Percentiles rank a stretch among this genome's conserved stretches.
Evolutionary conservation across 2,329 filamentous ascomycete species (phyloP).

Genomic region (Didymella segeticola): DNA sequence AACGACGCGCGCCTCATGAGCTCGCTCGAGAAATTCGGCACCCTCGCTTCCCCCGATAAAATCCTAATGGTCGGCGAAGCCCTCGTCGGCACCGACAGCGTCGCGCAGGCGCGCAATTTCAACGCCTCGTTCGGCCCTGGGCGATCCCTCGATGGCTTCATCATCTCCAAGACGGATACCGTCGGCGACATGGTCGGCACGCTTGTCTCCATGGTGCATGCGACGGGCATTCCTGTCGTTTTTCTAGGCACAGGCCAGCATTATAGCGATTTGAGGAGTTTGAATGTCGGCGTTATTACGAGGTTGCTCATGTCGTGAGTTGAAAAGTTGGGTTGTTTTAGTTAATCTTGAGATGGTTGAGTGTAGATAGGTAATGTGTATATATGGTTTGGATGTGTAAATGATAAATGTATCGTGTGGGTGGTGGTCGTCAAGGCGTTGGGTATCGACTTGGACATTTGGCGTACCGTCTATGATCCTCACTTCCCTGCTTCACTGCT

Average conservation of each 20-base stretch:
- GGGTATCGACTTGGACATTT: no score
- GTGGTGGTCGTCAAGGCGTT: no score
- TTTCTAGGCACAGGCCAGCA: constrained; percentile 81
- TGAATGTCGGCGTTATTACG: constrained; percentile 70
- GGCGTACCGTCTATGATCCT: no score
- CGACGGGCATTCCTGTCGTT: constrained; percentile 92
- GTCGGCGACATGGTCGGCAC: constrained; percentile 99
- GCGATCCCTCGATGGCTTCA: constrained; percentile 88
- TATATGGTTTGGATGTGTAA: no score
- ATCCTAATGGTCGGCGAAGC: constrained; percentile 97
- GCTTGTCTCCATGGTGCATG: constrained; percentile 95
- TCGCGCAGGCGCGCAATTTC: constrained; percentile 95
- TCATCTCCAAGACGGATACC: constrained; percentile 98
- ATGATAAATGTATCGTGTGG: no score
- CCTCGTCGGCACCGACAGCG: constrained; percentile 92
- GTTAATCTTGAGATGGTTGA: no score
- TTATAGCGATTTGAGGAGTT: constrained; percentile 68
- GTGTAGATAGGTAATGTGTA: no score
- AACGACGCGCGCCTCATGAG: constrained; percentile 98
- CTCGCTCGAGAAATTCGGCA: constrained; percentile 94
- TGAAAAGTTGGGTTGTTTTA: constrained; percentile 10
- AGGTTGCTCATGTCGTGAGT: constrained; percentile 64
- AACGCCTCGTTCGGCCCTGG: constrained; percentile 87
- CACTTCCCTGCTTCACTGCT: no score
- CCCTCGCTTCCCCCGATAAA: constrained; percentile 95